Evolutionary conservation across 2,329 filamentous ascomycete genomes (phyloP).

Genomic region (Alternaria arbusti): DNA sequence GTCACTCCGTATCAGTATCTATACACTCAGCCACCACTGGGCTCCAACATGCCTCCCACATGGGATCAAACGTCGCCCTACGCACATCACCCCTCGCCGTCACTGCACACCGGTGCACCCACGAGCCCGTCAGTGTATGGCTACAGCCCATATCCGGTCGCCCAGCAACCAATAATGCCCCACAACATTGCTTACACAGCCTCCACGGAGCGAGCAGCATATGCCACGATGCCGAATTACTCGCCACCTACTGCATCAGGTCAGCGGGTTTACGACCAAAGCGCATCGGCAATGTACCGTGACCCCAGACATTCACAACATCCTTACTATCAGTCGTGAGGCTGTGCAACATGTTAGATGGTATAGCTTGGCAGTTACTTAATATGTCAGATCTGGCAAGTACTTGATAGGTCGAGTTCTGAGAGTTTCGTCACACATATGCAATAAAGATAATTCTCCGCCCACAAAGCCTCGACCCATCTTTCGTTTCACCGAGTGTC

Average conservation of each 20-base stretch:
- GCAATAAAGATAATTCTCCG: neutral
- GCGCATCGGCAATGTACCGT: conserved; percentile 18
- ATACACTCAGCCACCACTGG: conserved; percentile 19
- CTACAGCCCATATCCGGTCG: conserved; percentile 23
- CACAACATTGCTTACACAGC: conserved; percentile 21
- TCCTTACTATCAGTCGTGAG: conserved; percentile 27
- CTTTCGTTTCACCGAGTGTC: neutral
- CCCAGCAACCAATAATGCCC: conserved; percentile 21
- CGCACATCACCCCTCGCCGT: conserved; percentile 19
- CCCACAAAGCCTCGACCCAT: neutral
- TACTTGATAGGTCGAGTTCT: neutral
- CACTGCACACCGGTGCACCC: conserved; percentile 22
- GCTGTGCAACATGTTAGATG: conserved; percentile 20
- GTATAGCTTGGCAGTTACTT: conserved; percentile 4
- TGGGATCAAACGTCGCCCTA: conserved; percentile 30
- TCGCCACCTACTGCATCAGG: conserved; percentile 13
- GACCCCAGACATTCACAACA: conserved; percentile 27
- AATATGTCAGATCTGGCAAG: neutral
- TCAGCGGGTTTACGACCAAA: conserved; percentile 14
- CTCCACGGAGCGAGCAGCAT: conserved; percentile 15
- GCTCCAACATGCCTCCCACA: conserved; percentile 9
- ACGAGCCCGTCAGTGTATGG: conserved; percentile 8
- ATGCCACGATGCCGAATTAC: conserved; percentile 13
- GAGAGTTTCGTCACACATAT: neutral
- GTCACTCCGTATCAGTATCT: conserved; percentile 9